Base-by-base conservation (phyloP, 179 eudicot species). In the Camellia oleifera region DNA sequence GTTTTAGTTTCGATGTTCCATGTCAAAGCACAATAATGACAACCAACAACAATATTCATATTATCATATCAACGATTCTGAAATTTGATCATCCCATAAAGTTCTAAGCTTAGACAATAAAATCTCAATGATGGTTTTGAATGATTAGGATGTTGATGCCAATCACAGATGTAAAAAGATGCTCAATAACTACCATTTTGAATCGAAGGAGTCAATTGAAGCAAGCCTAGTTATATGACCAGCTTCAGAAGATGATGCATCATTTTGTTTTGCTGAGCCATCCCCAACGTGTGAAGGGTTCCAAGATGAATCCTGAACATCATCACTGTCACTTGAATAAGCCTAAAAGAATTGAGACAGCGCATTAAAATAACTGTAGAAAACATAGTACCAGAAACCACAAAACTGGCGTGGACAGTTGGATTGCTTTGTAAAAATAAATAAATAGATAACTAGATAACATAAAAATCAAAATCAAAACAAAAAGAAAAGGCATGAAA, bases 141-240 rank as follows among this genome's bases (percentile, higher is more conserved):
- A 52, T 48, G 17, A 23, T 20, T 32, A 73, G 45, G 18, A 73
- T 4, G 46, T 73, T 13, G 60, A 53, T 20, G n/a, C 44, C 63
- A 73, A 73, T 54, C 73, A 69, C 44, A 73, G 44, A 40, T 12
- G 23, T 26, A 58, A 53, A 32, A 26, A 14, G 72, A 60, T 66
- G 48, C 57, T 57, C 44, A 45, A 48, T 13, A 68, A 77, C 72
- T 84, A 94, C 99, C 99, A 95, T 86, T 92, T 95, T 79, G 99
- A 95, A 81, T 95, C 99, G 58, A 92, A 95, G 23, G 99, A 95
- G 78, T 95, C 98, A 53, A 95, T 95, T 72, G 99, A 95, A 80
- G 98, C 98, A 84, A 95, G 95, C 78, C 98, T 88, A 60, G 96
- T 90, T 73, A 94, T 84, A 83, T 90, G 90, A 68, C 89, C 86